Percentiles rank a stretch among this genome's conserved stretches.
Conservation (phyloP, 1,284 basidiomycete genomes). For the Marasmius fiardii region DNA sequence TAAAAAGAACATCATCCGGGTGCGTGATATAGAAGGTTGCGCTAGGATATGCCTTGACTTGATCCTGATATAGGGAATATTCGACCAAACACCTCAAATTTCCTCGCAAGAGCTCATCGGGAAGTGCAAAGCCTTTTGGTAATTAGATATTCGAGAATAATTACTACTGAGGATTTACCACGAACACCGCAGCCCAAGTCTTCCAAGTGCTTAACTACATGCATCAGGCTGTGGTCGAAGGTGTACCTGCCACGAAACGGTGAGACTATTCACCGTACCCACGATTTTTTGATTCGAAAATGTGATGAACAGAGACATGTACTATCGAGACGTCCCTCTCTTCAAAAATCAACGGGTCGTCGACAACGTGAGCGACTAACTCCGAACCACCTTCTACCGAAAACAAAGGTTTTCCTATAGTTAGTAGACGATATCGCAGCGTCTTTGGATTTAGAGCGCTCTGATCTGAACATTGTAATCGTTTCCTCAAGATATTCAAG, state of each 20-base stretch:
- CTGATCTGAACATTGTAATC: constrained; percentile 75
- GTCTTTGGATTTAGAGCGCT: constrained; percentile 69
- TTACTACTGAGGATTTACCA: neutral
- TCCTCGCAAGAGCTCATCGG: constrained; percentile 10
- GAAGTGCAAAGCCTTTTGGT: constrained; percentile 14
- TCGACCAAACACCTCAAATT: constrained; percentile 9
- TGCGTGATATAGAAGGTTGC: neutral
- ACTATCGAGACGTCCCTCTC: constrained; percentile 76
- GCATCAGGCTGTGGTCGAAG: constrained; percentile 16
- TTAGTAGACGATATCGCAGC: constrained; percentile 87
- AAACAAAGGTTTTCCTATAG: constrained; percentile 35
- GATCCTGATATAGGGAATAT: neutral
- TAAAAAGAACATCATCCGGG: constrained; percentile 4
- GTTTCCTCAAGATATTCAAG: neutral
- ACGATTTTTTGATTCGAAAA: neutral
- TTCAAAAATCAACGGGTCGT: constrained; percentile 76
- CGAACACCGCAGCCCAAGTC: constrained; percentile 11
- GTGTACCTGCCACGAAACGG: constrained; percentile 16
- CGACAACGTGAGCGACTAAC: constrained; percentile 52
- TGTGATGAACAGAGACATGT: constrained; percentile 65
- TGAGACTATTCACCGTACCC: neutral
- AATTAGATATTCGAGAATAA: neutral
- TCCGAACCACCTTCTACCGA: constrained; percentile 2
- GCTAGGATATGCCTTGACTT: neutral
- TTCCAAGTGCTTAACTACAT: constrained; percentile 14